These are phyloP conservation scores for Venturia asperata DNA, from an alignment of 2,329 filamentous ascomycete genomes.

Conservation along the genomic window DNA sequence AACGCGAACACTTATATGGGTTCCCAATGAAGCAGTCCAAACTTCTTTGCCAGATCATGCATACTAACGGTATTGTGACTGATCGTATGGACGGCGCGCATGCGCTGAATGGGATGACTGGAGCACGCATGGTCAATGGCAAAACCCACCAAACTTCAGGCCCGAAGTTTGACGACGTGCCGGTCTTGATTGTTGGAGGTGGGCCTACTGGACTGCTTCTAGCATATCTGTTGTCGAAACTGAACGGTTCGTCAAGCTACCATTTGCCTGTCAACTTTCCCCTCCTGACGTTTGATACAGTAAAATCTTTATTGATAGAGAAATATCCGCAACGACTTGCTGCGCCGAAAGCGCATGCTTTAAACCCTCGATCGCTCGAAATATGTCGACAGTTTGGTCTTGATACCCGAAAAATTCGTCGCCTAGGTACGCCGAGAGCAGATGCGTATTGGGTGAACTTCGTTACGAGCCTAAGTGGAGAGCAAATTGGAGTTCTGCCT, in stretches of 20 bases:
- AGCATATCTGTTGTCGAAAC: constrained; percentile 20
- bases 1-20: not conserved
- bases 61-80: not conserved
- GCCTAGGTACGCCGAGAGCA: constrained; percentile 27
- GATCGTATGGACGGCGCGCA: not conserved
- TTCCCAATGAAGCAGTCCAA: not conserved
- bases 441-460: constrained; percentile 39
- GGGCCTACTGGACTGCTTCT: constrained; percentile 21
- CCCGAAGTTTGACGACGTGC: not conserved
- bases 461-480: constrained; percentile 33
- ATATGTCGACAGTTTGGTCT: constrained; percentile 29
- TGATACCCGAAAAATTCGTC: constrained; percentile 26
- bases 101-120: not conserved
- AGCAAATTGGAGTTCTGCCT: constrained; percentile 33
- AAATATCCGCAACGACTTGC: constrained; percentile 28
- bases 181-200: constrained; percentile 21
- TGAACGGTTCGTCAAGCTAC: constrained; percentile 22
- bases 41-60: not conserved
- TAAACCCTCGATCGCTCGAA: constrained; percentile 28
- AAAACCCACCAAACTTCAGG: not conserved
- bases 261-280: not conserved
- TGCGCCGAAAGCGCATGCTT: constrained; percentile 30
- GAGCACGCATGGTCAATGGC: not conserved
- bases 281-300: not conserved
- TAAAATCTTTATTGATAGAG: constrained; percentile 25